Conservation (phyloP, 2,329 filamentous ascomycete genomes). For the Fusarium zealandicum region DNA sequence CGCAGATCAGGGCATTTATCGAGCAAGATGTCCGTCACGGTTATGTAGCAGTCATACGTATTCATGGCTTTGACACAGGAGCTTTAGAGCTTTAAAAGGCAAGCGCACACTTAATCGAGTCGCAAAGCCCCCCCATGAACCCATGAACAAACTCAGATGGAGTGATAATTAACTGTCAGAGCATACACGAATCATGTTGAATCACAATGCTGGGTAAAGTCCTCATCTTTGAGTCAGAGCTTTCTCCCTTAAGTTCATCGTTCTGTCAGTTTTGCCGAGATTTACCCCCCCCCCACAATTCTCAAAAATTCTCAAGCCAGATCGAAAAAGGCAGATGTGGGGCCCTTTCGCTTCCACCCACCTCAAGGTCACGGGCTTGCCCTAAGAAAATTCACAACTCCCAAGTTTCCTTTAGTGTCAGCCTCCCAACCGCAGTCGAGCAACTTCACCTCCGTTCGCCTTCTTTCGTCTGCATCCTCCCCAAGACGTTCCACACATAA, state of each 20-base stretch:
- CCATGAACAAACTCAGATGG: too few species aligned
- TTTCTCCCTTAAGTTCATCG: too few species aligned
- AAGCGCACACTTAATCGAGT: not conserved
- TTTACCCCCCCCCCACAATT: slow-evolving; percentile 54
- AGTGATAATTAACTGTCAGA: not conserved
- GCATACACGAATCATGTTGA: slow-evolving; percentile 18
- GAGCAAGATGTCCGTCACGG: not conserved
- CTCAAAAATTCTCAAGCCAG: slow-evolving; percentile 11
- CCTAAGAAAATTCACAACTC: slow-evolving; percentile 53
- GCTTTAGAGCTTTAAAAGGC: not conserved
- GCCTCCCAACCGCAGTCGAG: slow-evolving; percentile 42
- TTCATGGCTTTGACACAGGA: not conserved
- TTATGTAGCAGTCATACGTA: not conserved
- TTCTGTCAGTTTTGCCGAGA: slow-evolving; percentile 66
- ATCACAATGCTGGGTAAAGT: not conserved
- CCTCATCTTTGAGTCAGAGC: too few species aligned
- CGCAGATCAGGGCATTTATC: too few species aligned
- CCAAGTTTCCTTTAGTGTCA: slow-evolving; percentile 43
- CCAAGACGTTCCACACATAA: slow-evolving; percentile 48
- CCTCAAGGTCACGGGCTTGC: slow-evolving; percentile 52
- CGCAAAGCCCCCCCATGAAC: not conserved
- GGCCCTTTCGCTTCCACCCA: slow-evolving; percentile 38
- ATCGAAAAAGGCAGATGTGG: slow-evolving; percentile 30
- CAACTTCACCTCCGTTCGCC: slow-evolving; percentile 44
- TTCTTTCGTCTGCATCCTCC: slow-evolving; percentile 45